Evolutionary conservation across 1,284 basidiomycete species (phyloP).

Genomic region (Sporisorium exsertum): DNA sequence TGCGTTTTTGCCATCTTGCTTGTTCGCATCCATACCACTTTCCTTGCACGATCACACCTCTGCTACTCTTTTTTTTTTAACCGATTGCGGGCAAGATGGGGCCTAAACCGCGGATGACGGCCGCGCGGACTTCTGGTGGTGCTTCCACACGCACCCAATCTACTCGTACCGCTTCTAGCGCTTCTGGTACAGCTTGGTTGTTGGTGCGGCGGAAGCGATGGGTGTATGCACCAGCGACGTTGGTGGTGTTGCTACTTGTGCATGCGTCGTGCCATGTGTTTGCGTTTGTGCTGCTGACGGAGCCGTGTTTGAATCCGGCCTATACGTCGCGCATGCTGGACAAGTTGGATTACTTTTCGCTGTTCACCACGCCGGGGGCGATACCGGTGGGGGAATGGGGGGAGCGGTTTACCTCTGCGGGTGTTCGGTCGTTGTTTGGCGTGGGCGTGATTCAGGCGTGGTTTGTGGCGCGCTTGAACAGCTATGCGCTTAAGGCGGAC

Average conservation of each 20-base stretch:
- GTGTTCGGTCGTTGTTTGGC: conserved; percentile 18
- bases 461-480: conserved; percentile 26
- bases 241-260: conserved; percentile 12
- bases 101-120: conserved; percentile 21
- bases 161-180: not conserved
- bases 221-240: conserved; percentile 1
- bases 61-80: not conserved
- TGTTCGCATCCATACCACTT: not conserved
- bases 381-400: conserved; percentile 8
- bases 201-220: conserved; percentile 4
- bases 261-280: conserved; percentile 17
- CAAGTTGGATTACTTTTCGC: conserved; percentile 20
- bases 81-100: conserved; percentile 9
- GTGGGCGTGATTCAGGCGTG: conserved; percentile 32
- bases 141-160: not conserved
- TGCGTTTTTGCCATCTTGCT: not conserved
- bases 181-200: not conserved
- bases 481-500: conserved; percentile 11
- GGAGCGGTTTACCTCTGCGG: conserved; percentile 16
- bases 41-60: not conserved
- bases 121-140: not conserved
- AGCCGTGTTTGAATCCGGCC: conserved; percentile 32
- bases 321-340: conserved; percentile 2
- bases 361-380: not conserved
- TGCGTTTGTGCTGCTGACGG: conserved; percentile 31